These are phyloP conservation scores for Coemansia sp. DNA, from an alignment of 192 early-diverging fungal species.

Conservation along the genomic window DNA sequence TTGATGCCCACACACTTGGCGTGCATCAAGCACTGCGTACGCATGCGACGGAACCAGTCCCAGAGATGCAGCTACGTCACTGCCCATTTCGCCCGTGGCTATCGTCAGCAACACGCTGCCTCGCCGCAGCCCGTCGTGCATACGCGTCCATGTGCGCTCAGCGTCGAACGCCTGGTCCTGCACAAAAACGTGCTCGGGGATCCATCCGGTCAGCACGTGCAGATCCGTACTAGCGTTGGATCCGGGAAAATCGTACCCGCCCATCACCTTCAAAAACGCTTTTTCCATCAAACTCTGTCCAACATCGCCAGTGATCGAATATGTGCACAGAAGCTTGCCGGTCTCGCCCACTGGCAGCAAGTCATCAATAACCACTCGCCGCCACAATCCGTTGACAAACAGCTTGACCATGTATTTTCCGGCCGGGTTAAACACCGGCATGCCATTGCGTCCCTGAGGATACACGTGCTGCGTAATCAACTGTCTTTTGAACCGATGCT, in stretches of 20 bases:
- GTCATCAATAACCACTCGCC: constrained; percentile 88
- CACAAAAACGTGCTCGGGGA: constrained; percentile 89
- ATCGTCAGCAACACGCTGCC: constrained; percentile 81
- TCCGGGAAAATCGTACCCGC: constrained; percentile 93
- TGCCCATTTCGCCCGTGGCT: constrained; percentile 76
- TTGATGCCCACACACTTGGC: constrained; percentile 61
- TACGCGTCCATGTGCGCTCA: constrained; percentile 71
- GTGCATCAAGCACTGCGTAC: constrained; percentile 77
- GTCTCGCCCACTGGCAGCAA: constrained; percentile 71
- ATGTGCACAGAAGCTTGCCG: constrained; percentile 84
- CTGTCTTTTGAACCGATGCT: constrained; percentile 70
- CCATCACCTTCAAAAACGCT: constrained; percentile 94
- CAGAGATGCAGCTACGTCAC: constrained; percentile 61
- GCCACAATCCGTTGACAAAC: constrained; percentile 79
- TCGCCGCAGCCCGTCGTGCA: constrained; percentile 64
- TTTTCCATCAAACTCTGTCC: constrained; percentile 82
- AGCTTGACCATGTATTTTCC: constrained; percentile 91
- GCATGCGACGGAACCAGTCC: constrained; percentile 89
- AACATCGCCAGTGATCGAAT: constrained; percentile 60
- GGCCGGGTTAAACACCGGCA: constrained; percentile 78
- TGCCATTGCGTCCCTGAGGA: constrained; percentile 71
- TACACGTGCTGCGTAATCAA: constrained; percentile 84
- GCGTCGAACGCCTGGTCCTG: constrained; percentile 63
- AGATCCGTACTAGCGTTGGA: constrained; percentile 93
- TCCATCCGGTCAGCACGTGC: constrained; percentile 88